Evolutionary conservation across 2,329 filamentous ascomycete species (phyloP), one percentile per base, ranked within the genome.

Genomic region (Colletotrichum spaethianum): DNA sequence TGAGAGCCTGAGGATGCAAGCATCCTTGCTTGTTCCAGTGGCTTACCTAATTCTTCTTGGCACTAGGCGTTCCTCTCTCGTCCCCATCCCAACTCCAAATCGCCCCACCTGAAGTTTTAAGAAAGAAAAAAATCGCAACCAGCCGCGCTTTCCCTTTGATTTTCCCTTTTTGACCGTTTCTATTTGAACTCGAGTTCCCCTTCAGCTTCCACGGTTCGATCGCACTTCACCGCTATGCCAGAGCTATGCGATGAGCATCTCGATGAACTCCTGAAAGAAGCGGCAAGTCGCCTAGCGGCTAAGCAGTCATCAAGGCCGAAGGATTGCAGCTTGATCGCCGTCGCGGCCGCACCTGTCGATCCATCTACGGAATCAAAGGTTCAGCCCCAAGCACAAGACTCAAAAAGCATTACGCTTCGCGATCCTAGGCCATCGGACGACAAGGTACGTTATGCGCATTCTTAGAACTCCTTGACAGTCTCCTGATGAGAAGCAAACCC

Each of bases 401-500:
- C 61, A 28, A 70, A 53, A 38, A 60, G 60, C 46, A 50, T 73
- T 40, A 59, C 23, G 38, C 55, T 74, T 65, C 72, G 72, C 48
- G 70, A 70, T 66, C 63, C 65, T 67, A 73, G 64, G 48, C 64
- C 61, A 53, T 36, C 33, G 18, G 42, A 60, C 18, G 38, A 73
- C 26, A 72, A 70, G 61, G 72, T 74, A 65, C 26, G 72, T 63
- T 40, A 3, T 8, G 52, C 23, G 26, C 14, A 16, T 5, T 33
- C n/a, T 12, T 36, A 38, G 20, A 20, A 38, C 12, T 31, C 16
- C 20, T 20, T 14, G 31, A 48, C n/a, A 7, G 5, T 73, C 73
- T 75, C 67, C 75, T 83, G 83, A 85, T 85, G 83, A 85, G 77
- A 82, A 79, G 73, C 76, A 78, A 79, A 79, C 80, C 76, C 55